Evolutionary conservation across 2,329 filamentous ascomycete genomes (phyloP).

Genomic region (Hypoxylon sp.): DNA sequence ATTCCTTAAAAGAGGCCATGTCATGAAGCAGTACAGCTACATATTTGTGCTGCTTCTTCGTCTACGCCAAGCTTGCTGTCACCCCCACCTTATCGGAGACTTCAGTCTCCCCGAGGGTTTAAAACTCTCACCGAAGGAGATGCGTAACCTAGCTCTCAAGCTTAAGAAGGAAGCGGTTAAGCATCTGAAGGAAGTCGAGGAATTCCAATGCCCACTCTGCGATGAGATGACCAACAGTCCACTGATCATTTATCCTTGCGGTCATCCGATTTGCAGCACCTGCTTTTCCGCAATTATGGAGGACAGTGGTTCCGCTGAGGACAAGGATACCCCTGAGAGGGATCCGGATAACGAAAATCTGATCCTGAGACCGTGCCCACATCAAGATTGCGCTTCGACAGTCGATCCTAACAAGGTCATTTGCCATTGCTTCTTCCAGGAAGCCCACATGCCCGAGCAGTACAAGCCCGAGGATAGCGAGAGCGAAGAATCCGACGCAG

Average conservation of each 20-base stretch:
- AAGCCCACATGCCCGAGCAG: slow-evolving; percentile 32
- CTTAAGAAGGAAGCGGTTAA: slow-evolving; percentile 31
- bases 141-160: slow-evolving; percentile 40
- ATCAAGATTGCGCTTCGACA: slow-evolving; percentile 20
- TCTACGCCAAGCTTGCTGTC: slow-evolving; percentile 82
- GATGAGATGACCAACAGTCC: slow-evolving; percentile 34
- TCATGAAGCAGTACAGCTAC: slow-evolving; percentile 79
- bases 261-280: slow-evolving; percentile 42
- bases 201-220: slow-evolving; percentile 42
- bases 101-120: slow-evolving; percentile 44
- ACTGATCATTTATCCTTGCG: slow-evolving; percentile 45
- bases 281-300: slow-evolving; percentile 42
- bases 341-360: slow-evolving; percentile 14
- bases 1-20: slow-evolving; percentile 42
- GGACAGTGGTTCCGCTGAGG: neutral
- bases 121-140: slow-evolving; percentile 40
- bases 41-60: slow-evolving; percentile 82
- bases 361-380: slow-evolving; percentile 25
- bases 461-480: slow-evolving; percentile 5
- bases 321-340: neutral
- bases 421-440: slow-evolving; percentile 38
- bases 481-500: slow-evolving; percentile 20
- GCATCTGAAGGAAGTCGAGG: slow-evolving; percentile 27
- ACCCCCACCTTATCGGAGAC: slow-evolving; percentile 73
- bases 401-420: slow-evolving; percentile 39